Base-by-base conservation (phyloP, 2,329 filamentous ascomycete species). In the Mollisiaceae sp. region DNA sequence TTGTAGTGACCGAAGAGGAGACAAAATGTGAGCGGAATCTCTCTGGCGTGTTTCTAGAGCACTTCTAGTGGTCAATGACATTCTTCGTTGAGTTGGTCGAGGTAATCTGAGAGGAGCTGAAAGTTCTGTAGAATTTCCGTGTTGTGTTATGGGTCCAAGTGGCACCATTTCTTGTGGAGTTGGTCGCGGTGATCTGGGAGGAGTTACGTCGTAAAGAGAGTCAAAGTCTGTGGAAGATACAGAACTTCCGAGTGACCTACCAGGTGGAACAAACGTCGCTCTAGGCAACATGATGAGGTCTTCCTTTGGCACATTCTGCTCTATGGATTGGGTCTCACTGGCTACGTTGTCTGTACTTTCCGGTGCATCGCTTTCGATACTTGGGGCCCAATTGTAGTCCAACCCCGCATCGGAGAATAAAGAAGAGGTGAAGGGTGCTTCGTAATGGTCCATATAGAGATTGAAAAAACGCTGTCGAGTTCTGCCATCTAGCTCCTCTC, bases 361-460 rank as follows among this genome's bases (percentile, higher is more conserved):
- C n/a, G 11, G 4, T 12, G n/a, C 5, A 4, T 8, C 8, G 6
- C 14, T 12, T 1, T 22, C 22, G 11, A 32, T 20, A 18, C 22
- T 47, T 32, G 8, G 5, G 22, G 50, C 47, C 77, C 78, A 81
- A 56, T 76, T 74, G 63, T 79, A 81, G 63, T 82, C 80, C 47
- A 82, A 73, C 1, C 80, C 79, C 20, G 80, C 78, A 65, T 82
- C 81, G 55, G 80, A 81, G 59, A 80, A 80, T 24, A 82, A 75
- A 60, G 82, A 78, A 14, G 81, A 79, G 1, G 80, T 82, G 32
- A 82, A 80, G 0, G 81, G 81, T 2, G 18, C 27, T 3, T 76
- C 76, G 64, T 65, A 58, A 55, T 60, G 32, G 24, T 45, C 39
- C 20, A 60, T 24, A 39, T 63, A 65, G 18, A 45, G 35, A 41